Conservation (phyloP, 352 stramenopile genomes). For the Phytophthora lateralis region DNA sequence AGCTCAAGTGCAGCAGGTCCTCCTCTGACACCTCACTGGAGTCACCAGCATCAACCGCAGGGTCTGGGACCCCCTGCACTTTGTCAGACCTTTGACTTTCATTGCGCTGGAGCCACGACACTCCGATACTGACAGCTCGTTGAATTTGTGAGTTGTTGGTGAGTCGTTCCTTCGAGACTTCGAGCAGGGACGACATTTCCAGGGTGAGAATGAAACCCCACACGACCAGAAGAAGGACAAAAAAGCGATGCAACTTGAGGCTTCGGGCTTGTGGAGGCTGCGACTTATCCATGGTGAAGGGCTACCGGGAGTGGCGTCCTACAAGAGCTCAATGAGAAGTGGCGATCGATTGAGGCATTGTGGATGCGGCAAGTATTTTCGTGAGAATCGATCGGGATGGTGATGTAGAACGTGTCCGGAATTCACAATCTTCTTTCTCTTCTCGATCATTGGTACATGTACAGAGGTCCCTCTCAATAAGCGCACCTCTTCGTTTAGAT, state of each 20-base stretch:
- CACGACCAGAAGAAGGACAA: constrained; percentile 25
- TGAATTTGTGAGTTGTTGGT: constrained; percentile 10
- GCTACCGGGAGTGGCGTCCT: neutral
- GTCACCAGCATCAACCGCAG: constrained; percentile 14
- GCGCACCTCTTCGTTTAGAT: no score
- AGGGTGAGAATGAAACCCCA: constrained; percentile 20
- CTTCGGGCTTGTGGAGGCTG: neutral
- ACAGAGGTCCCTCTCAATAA: no score
- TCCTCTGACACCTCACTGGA: constrained; percentile 22
- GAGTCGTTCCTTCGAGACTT: constrained; percentile 10
- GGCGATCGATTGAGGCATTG: constrained; percentile 1
- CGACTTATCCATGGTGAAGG: constrained; percentile 13
- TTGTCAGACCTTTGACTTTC: neutral
- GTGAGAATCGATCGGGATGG: constrained; percentile 14
- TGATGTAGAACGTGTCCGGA: constrained; percentile 6
- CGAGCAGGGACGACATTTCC: constrained; percentile 22
- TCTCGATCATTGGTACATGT: constrained; percentile 1
- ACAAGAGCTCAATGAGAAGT: neutral
- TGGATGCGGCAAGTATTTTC: constrained; percentile 6
- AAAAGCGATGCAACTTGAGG: constrained; percentile 15
- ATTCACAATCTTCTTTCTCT: constrained; percentile 16
- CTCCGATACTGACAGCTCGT: constrained; percentile 6
- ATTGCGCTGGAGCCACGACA: constrained; percentile 11
- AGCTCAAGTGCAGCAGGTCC: constrained; percentile 39
- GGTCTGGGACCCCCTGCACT: neutral